phyloP scores from a whole-genome alignment of 208 protist genomes.

The Trypanosoma grayi region DNA sequence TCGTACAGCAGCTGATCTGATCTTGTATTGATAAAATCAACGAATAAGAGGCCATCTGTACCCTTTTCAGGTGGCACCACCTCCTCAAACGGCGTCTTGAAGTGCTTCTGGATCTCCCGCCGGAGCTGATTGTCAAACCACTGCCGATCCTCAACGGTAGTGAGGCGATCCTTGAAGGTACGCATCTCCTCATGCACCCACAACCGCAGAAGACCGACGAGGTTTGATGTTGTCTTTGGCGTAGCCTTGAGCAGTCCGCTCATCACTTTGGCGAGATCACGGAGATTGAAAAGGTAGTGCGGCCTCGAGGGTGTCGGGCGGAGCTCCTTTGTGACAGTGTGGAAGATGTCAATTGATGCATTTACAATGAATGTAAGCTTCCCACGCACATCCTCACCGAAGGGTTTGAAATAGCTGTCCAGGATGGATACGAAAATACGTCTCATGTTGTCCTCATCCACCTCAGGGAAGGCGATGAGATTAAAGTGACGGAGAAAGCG shows the following conservation, averaged over 20 bases:
- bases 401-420: conserved; percentile 89
- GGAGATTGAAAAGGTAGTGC: conserved; percentile 99
- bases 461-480: conserved; percentile 95
- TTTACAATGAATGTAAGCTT: conserved; percentile 78
- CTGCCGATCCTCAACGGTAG: conserved; percentile 78
- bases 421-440: conserved; percentile 97
- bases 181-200: conserved; percentile 97
- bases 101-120: conserved; percentile 73
- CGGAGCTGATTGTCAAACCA: conserved; percentile 92
- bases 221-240: conserved; percentile 49
- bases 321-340: conserved; percentile 90
- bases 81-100: conserved; percentile 77
- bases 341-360: conserved; percentile 96
- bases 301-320: conserved; percentile 96
- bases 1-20: conserved; percentile 81
- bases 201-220: conserved; percentile 74
- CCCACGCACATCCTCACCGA: conserved; percentile 79
- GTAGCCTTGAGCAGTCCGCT: conserved; percentile 93
- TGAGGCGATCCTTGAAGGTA: conserved; percentile 95
- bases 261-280: conserved; percentile 97
- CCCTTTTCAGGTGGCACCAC: conserved; percentile 40
- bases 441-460: conserved; percentile 94
- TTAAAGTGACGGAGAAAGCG: conserved; percentile 98
- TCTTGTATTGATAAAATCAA: conserved; percentile 89
- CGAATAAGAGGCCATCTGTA: conserved; percentile 85